Base-by-base conservation (phyloP, 805 yeast genomes). In the Pichia manshurica region DNA sequence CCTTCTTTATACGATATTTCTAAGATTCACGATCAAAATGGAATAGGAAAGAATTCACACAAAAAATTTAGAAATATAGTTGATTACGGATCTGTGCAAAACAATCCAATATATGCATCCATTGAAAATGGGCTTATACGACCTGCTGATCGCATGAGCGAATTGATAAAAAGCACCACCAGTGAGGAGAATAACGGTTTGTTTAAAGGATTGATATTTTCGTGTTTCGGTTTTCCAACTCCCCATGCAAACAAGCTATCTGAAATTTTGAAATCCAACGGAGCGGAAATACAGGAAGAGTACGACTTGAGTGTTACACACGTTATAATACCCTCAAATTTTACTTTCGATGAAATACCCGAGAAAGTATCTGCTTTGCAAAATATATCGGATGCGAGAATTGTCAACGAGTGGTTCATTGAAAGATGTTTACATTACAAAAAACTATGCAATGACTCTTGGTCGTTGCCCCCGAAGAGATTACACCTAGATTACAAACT, bases 121-220 rank as follows among this genome's bases (percentile, higher is more conserved):
- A 7, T 47, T 8, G 17, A 39, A 8, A 3, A 9, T n/a, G 5
- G 20, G n/a, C n/a, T n/a, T n/a, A 45, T 19, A 13, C 17, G 17
- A 20, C 5, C 32, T 31, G 29, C 3, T 10, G 12, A 28, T 12
- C 9, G 2, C 15, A 6, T 15, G 10, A 17, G 5, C 25, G 17
- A 34, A 3, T 17, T 16, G 10, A 19, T 12, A n/a, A 34, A 39
- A 31, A 34, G 33, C 20, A 39, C 37, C 15, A 8, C 29, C 7
- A 25, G 7, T 25, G 29, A 25, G 10, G 29, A 25, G 7, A 39
- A 37, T 17, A 17, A 34, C 10, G 42, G 23, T 9, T 15, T 82
- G 3, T 78, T 82, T 50, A 40, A 55, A 13, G 73, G 71, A 1
- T 60, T 68, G 45, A 56, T 59, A 9, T 80, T 84, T 55, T 53